Percentiles rank a stretch among this genome's conserved stretches.
These are phyloP conservation scores for Dalbergia cultrata DNA, from an alignment of 306 rosid genomes.

Conservation along the genomic window DNA sequence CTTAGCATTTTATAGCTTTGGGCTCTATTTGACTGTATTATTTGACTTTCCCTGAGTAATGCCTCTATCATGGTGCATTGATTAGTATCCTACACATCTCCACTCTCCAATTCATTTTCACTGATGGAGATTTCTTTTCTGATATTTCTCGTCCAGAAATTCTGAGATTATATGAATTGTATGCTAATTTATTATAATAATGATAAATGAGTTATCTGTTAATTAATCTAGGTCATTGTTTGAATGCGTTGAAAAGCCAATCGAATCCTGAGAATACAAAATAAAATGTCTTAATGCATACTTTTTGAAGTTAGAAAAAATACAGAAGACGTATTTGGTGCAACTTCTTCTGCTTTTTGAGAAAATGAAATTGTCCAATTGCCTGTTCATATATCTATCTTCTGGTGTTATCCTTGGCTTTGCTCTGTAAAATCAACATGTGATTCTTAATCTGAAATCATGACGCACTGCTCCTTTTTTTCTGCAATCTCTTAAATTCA, in stretches of 20 bases:
- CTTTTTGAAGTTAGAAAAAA: not conserved
- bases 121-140: constrained; percentile 17
- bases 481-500: constrained; percentile 10
- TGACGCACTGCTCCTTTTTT: not conserved
- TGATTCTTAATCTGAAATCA: not conserved
- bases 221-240: not conserved
- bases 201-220: not conserved
- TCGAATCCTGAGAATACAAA: not conserved
- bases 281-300: not conserved
- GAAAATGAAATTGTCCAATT: not conserved
- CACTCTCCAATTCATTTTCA: constrained; percentile 23
- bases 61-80: not conserved
- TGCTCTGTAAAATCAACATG: not conserved
- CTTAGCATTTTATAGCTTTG: constrained; percentile 3
- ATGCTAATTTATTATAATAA: not conserved
- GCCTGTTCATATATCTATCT: not conserved
- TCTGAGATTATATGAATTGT: constrained; percentile 16
- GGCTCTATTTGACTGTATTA: not conserved
- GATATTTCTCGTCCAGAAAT: constrained; percentile 22
- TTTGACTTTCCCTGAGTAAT: not conserved
- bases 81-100: constrained; percentile 2
- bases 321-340: not conserved
- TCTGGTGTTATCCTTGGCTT: not conserved
- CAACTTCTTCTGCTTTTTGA: not conserved
- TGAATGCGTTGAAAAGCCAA: constrained; percentile 11